A percentile compares a stretch with the other conserved stretches of the same genome.
phyloP scores from a whole-genome alignment of 257 asterid species.

The Solanum bulbocastanum region DNA sequence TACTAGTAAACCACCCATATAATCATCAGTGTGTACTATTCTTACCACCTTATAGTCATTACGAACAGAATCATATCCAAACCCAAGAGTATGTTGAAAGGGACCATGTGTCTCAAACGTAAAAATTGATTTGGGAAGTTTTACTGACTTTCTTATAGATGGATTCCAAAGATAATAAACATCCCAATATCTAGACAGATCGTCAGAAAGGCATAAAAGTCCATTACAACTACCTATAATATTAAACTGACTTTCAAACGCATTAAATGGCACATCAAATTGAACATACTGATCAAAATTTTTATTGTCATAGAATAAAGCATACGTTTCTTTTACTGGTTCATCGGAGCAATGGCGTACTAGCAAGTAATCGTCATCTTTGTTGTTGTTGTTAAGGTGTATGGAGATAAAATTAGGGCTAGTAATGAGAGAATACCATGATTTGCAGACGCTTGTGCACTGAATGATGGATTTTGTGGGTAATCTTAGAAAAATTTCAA shows the following conservation, averaged over 20 bases:
- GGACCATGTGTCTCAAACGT: neutral
- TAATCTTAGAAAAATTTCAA: neutral
- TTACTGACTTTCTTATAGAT: neutral
- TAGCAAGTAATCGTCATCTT: neutral
- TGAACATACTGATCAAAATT: neutral
- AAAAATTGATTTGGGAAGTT: neutral
- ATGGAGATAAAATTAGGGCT: neutral
- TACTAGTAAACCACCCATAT: neutral
- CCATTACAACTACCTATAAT: neutral
- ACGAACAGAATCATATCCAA: neutral
- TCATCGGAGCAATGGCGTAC: neutral
- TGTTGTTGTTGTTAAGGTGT: too few relatives aligned
- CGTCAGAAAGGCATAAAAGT: neutral
- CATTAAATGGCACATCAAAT: neutral
- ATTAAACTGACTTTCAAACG: neutral
- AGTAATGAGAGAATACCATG: neutral
- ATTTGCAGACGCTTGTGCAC: neutral
- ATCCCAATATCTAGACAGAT: neutral
- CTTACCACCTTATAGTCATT: neutral
- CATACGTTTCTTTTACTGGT: neutral
- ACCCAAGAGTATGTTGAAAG: neutral
- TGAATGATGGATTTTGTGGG: neutral
- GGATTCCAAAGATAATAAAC: neutral
- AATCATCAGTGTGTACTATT: neutral
- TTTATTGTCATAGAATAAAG: neutral